A percentile compares a stretch with the other conserved stretches of the same genome.
These are phyloP conservation scores for Chionographis japonica DNA, from an alignment of 106 monocot species.

Conservation along the genomic window DNA sequence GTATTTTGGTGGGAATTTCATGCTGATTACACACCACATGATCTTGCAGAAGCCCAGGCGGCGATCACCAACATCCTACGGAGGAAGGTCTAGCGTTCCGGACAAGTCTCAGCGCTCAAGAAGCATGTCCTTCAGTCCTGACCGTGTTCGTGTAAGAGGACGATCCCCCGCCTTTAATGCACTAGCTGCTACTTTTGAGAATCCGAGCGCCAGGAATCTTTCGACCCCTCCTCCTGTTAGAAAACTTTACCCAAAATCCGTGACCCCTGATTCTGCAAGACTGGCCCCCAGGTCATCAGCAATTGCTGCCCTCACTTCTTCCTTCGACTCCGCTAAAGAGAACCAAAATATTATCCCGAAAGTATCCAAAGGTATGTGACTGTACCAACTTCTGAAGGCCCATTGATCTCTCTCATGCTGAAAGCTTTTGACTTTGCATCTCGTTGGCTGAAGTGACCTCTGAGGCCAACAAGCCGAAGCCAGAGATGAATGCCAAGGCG, in stretches of 20 bases:
- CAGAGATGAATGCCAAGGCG: slow-evolving; percentile 34
- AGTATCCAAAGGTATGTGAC: slow-evolving; percentile 45
- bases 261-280: slow-evolving; percentile 49
- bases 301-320: slow-evolving; percentile 43
- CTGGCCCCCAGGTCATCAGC: slow-evolving; percentile 41
- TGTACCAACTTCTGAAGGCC: neutral
- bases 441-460: slow-evolving; percentile 32
- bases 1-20: neutral
- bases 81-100: slow-evolving; percentile 59
- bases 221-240: slow-evolving; percentile 85
- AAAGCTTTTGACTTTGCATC: neutral
- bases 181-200: slow-evolving; percentile 85
- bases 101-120: slow-evolving; percentile 79
- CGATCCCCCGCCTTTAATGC: slow-evolving; percentile 92
- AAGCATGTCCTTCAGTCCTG: slow-evolving; percentile 89
- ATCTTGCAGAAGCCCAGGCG: slow-evolving; percentile 60
- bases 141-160: slow-evolving; percentile 74
- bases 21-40: neutral
- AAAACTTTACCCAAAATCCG: slow-evolving; percentile 77
- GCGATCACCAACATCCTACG: slow-evolving; percentile 33
- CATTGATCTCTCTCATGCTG: neutral
- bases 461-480: slow-evolving; percentile 32
- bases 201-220: slow-evolving; percentile 62
- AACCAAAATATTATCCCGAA: slow-evolving; percentile 41
- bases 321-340: slow-evolving; percentile 45